A percentile compares a stretch with the other conserved stretches of the same genome.
Conservation (phyloP, 306 rosid genomes). For the Medicago lupulina region DNA sequence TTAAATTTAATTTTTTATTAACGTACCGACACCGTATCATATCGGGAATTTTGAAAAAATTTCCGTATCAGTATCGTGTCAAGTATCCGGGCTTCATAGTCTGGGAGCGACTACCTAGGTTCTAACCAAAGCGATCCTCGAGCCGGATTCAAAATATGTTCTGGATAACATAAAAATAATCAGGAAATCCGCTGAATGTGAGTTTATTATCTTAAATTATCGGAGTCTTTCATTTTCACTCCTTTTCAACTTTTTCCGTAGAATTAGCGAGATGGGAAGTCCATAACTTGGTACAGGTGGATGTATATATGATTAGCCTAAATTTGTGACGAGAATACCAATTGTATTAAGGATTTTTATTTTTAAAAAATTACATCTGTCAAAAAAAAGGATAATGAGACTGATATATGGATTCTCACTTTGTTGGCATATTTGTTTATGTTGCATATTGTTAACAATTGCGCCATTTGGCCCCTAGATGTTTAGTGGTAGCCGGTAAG, state of each 20-base stretch:
- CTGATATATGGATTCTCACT: not conserved
- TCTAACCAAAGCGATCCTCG: not conserved
- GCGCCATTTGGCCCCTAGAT: not conserved
- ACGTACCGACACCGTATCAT: too few species aligned
- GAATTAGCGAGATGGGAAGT: not conserved
- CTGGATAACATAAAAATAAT: not conserved
- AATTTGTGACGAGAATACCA: not conserved
- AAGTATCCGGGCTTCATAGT: too few species aligned
- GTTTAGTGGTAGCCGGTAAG: not conserved
- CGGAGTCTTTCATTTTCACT: not conserved
- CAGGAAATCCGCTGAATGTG: not conserved
- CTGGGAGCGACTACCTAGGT: too few species aligned
- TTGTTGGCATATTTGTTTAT: not conserved
- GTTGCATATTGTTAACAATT: constrained; percentile 6
- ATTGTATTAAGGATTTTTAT: not conserved
- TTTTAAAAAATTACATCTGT: not conserved
- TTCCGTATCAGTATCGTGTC: too few species aligned
- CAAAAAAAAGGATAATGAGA: too few species aligned
- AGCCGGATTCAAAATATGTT: not conserved
- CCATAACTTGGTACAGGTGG: not conserved
- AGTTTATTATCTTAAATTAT: not conserved
- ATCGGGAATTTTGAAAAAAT: too few species aligned
- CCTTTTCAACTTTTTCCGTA: not conserved
- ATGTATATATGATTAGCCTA: not conserved
- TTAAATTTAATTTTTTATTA: too few species aligned